Evolutionary conservation across 2,329 filamentous ascomycete genomes (phyloP), one percentile per base, ranked within the genome.

Genomic region (Arthrobotrys iridis): DNA sequence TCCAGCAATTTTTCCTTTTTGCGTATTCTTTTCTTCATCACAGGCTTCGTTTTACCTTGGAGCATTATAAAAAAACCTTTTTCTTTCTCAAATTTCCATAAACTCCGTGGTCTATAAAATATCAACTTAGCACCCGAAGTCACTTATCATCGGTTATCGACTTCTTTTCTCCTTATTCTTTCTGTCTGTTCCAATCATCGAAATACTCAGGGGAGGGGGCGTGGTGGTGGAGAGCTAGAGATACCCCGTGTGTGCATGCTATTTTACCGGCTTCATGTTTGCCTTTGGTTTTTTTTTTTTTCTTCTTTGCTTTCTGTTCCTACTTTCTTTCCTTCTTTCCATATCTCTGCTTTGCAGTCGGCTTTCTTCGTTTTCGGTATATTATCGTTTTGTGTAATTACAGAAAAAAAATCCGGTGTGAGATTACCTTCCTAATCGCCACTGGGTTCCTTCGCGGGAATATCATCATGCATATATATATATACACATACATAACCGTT

Each of bases 321-420:
- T 58, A 67, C 63, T 63, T 50, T 67, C 57, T 71, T 64, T n/a
- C 60, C 18, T 18, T 77, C 48, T 59, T 57, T 62, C 28, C n/a
- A n/a, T 22, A 57, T 37, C 57, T 70, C 71, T 72, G 43, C 74
- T 57, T 35, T 63, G 28, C 52, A 65, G 50, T 72, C 41, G 76
- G 60, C 71, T 70, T 77, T 78, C 59, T 18, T 75, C 58, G 78
- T 58, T 76, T 74, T 75, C 62, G 65, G 76, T 78, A 55, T 73
- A 76, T 72, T 77, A 73, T 78, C 63, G 77, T 79, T n/a, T n/a
- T 78, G 76, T 79, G 45, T 75, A 77, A 64, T 62, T 66, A 43
- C 62, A 71, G 37, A 65, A 65, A 74, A 30, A 67, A 62, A 41
- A 30, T 52, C 41, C 46, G 65, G 57, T 57, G 41, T 55, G 50